Percentiles rank a stretch among this genome's conserved stretches.
Evolutionary conservation across 2,329 filamentous ascomycete genomes (phyloP).

Genomic region (Chrysoporthe puriensis): DNA sequence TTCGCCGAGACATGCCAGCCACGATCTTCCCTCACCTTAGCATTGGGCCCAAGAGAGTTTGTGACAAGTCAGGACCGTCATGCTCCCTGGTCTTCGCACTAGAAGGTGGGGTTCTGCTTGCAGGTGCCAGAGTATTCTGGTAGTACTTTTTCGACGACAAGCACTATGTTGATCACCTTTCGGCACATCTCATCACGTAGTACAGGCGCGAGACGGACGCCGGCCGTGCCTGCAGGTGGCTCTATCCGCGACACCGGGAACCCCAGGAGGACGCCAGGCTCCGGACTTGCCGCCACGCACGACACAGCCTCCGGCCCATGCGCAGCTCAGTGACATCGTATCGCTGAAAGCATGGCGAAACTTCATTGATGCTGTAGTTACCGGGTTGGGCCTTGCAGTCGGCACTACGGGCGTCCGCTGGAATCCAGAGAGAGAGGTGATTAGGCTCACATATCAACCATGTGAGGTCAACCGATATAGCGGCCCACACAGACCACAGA

Average conservation of each 20-base stretch:
- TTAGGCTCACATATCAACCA: background rate
- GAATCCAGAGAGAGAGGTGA: background rate
- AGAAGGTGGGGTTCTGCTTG: background rate
- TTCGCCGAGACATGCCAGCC: too few species aligned
- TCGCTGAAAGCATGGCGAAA: background rate
- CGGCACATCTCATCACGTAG: background rate
- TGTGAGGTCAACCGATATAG: background rate
- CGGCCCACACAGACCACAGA: background rate
- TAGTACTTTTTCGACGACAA: background rate
- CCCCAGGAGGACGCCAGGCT: background rate
- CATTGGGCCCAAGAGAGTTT: too few species aligned
- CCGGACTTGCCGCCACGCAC: background rate
- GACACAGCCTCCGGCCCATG: background rate
- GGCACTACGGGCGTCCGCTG: background rate
- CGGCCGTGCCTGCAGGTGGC: background rate
- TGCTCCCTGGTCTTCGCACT: too few species aligned
- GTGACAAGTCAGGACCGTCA: too few species aligned
- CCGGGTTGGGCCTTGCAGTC: background rate
- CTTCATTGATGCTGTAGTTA: background rate
- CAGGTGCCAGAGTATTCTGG: background rate
- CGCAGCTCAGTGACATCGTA: background rate
- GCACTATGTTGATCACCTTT: background rate
- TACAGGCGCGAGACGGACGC: background rate
- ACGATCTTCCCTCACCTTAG: too few species aligned
- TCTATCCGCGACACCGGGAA: constrained; percentile 4